Evolutionary conservation across 2,329 filamentous ascomycete species (phyloP).

Genomic region (Claviceps pazoutovae): DNA sequence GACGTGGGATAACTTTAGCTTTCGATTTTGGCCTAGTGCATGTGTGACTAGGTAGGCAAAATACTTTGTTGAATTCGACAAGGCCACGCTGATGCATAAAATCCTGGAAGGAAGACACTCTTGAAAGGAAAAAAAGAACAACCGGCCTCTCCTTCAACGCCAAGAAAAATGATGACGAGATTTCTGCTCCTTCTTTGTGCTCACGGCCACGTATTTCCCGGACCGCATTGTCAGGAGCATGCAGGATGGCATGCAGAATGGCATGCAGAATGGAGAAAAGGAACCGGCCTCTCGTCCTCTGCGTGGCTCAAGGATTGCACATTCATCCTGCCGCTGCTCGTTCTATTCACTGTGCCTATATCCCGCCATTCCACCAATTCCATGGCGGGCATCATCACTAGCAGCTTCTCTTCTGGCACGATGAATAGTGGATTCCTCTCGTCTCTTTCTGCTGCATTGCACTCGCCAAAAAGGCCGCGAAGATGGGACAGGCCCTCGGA

Average conservation of each 20-base stretch:
- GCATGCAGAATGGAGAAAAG: constrained; percentile 23
- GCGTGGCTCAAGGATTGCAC: constrained; percentile 16
- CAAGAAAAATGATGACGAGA: not conserved
- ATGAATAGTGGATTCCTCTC: constrained; percentile 37
- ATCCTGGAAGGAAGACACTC: not conserved
- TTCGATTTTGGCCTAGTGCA: no score
- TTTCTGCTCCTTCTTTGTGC: not conserved
- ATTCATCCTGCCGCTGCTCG: not conserved
- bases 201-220: constrained; percentile 8
- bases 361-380: constrained; percentile 53
- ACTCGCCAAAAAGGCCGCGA: constrained; percentile 22
- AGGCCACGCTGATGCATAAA: not conserved
- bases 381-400: constrained; percentile 34
- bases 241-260: constrained; percentile 16
- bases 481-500: constrained; percentile 28
- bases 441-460: constrained; percentile 27
- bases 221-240: constrained; percentile 37
- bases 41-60: not conserved
- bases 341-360: constrained; percentile 12
- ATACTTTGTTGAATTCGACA: not conserved
- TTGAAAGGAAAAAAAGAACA: not conserved
- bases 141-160: not conserved
- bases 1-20: no score
- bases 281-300: constrained; percentile 25
- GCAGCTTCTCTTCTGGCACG: constrained; percentile 30